Evolutionary conservation across 495 filamentous ascomycete genomes (phyloP), one percentile per base, ranked within the genome.

Genomic region (Daldinia caldariorum): DNA sequence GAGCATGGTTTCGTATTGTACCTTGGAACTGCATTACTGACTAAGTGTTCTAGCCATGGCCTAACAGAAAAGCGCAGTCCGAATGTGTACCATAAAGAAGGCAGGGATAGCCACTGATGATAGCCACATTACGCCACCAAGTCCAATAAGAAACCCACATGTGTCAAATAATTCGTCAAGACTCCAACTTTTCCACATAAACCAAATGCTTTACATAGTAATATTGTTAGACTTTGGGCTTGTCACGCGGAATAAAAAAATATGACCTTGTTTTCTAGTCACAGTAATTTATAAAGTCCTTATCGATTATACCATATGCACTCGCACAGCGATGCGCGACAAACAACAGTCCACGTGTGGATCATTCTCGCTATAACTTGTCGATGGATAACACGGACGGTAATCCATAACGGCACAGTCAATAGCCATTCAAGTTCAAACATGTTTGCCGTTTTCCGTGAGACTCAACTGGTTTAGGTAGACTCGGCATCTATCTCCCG

Each of bases 91-190:
- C 8, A 26, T 26, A 26, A 43, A 5, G 12, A 26, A 18, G 49
- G 49, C 45, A 26, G 26, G 20, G 49, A 53, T 53, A 53, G 12
- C n/a, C 49, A 32, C 29, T 20, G 26, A 32, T 53, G 29, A 53
- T 49, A 35, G 47, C 57, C 58, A 67, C 58, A 50, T 69, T 65
- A 39, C 60, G 56, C 56, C 67, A 61, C 67, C 43, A 47, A 63
- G 14, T 57, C 39, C 61, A 61, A 64, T 64, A 32, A 61, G 61
- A 58, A 55, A 62, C 26, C 62, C 69, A 71, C 69, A 71, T 71
- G 63, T 63, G 32, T 55, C 49, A 60, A 63, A 55, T 58, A 41
- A 64, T 71, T 66, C 58, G 62, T 66, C 58, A 38, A 26, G 43
- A 61, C 50, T 54, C 49, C 49, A 35, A 35, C 16, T 43, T 63